phyloP scores from a whole-genome alignment of 768 basidiomycete genomes.

The Daedalea quercina region DNA sequence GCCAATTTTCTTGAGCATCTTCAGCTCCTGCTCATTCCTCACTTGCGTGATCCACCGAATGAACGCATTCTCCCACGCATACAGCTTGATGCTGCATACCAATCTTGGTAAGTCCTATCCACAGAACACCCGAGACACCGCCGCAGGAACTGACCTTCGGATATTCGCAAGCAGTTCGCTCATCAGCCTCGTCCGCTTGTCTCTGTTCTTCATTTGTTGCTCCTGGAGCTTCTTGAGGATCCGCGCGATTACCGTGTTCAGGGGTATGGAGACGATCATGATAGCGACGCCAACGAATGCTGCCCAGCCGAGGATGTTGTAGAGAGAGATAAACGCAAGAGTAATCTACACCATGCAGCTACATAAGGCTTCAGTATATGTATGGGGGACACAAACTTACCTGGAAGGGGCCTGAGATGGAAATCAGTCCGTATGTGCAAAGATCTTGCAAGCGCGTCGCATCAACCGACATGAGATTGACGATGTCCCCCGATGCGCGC shows the following conservation, averaged over 20 bases:
- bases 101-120: background rate
- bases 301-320: conserved; percentile 86
- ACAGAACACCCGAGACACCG: background rate
- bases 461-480: conserved; percentile 91
- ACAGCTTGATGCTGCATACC: conserved; percentile 67
- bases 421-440: conserved; percentile 77
- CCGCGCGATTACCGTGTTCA: conserved; percentile 68
- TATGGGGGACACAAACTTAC: conserved; percentile 27
- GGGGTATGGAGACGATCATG: conserved; percentile 77
- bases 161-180: conserved; percentile 92
- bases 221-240: conserved; percentile 73
- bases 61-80: conserved; percentile 94
- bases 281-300: conserved; percentile 85
- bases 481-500: conserved; percentile 85
- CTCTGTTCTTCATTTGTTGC: conserved; percentile 90
- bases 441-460: conserved; percentile 74
- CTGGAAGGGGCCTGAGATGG: conserved; percentile 82
- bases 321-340: conserved; percentile 86
- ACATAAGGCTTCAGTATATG: background rate
- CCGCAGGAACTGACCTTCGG: conserved; percentile 45
- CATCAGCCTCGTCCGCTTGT: conserved; percentile 81
- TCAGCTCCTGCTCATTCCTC: conserved; percentile 77
- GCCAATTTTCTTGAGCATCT: conserved; percentile 78
- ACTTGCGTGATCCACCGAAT: conserved; percentile 71
- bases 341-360: conserved; percentile 44